Evolutionary conservation across 768 basidiomycete genomes (phyloP).

Genomic region (Thelephora ganbajun): DNA sequence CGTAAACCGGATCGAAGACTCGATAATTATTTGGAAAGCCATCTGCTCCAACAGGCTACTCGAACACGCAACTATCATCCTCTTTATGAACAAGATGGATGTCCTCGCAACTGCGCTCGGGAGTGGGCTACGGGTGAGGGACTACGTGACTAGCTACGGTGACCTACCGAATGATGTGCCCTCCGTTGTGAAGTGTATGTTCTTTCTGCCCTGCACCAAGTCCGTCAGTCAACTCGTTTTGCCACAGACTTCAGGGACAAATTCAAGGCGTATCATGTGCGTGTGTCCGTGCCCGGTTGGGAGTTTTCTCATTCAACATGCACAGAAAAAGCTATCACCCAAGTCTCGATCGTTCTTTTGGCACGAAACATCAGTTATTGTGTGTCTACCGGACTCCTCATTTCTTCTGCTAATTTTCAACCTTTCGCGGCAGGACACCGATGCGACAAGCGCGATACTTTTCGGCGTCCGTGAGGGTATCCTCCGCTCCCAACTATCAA

Average conservation of each 20-base stretch:
- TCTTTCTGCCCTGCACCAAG: neutral
- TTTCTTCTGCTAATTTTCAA: neutral
- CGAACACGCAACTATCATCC: conserved; percentile 44
- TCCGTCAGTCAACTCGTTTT: neutral
- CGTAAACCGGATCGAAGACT: conserved; percentile 64
- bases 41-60: conserved; percentile 54
- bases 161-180: conserved; percentile 42
- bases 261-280: conserved; percentile 47
- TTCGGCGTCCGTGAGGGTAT: conserved; percentile 30
- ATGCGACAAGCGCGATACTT: conserved; percentile 23
- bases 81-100: conserved; percentile 72
- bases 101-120: conserved; percentile 41
- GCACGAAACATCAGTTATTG: conserved; percentile 60
- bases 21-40: conserved; percentile 56
- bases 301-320: neutral
- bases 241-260: conserved; percentile 54
- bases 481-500: conserved; percentile 19
- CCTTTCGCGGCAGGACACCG: conserved; percentile 19
- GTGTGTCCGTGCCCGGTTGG: conserved; percentile 7
- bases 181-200: conserved; percentile 51
- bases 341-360: conserved; percentile 46
- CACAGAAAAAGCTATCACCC: conserved; percentile 43
- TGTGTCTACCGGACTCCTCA: conserved; percentile 19
- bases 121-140: conserved; percentile 38
- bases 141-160: conserved; percentile 50